These are phyloP conservation scores for Plasmodium vivax DNA, from an alignment of 169 alveolate genomes.

Conservation along the genomic window DNA sequence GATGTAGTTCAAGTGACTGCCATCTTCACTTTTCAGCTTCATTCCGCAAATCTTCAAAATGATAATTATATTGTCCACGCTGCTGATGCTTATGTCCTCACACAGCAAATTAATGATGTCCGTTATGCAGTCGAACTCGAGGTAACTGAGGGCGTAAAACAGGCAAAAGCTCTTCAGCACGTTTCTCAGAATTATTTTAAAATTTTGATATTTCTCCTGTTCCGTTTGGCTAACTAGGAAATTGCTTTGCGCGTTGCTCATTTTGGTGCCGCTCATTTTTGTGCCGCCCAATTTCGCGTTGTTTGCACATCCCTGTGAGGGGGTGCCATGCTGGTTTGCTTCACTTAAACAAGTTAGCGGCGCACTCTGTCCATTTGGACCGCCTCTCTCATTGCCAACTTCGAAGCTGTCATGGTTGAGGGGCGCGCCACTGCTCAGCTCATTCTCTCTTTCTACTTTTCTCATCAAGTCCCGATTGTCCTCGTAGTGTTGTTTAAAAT, in stretches of 20 bases:
- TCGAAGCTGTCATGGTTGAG: neutral
- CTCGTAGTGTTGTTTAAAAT: constrained; percentile 21
- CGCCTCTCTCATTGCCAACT: neutral
- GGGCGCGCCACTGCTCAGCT: neutral
- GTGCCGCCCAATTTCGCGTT: neutral
- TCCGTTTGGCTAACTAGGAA: neutral
- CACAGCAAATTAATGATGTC: constrained; percentile 66
- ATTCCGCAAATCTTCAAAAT: constrained; percentile 64
- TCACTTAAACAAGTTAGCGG: neutral
- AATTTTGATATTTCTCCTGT: constrained; percentile 51
- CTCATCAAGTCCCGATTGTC: constrained; percentile 34
- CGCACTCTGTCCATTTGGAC: neutral
- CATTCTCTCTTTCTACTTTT: constrained; percentile 39
- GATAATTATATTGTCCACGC: constrained; percentile 71
- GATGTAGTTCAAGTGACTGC: constrained; percentile 43
- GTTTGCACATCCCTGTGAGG: neutral
- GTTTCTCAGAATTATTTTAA: constrained; percentile 55
- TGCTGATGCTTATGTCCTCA: constrained; percentile 63
- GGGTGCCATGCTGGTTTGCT: neutral
- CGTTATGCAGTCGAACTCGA: constrained; percentile 64
- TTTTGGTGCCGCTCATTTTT: neutral
- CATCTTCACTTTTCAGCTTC: constrained; percentile 49
- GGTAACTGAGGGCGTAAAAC: constrained; percentile 47
- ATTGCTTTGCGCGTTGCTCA: neutral
- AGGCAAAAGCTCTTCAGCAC: constrained; percentile 47